phyloP scores from a whole-genome alignment of 805 yeast genomes.

The Brettanomyces nanus region DNA sequence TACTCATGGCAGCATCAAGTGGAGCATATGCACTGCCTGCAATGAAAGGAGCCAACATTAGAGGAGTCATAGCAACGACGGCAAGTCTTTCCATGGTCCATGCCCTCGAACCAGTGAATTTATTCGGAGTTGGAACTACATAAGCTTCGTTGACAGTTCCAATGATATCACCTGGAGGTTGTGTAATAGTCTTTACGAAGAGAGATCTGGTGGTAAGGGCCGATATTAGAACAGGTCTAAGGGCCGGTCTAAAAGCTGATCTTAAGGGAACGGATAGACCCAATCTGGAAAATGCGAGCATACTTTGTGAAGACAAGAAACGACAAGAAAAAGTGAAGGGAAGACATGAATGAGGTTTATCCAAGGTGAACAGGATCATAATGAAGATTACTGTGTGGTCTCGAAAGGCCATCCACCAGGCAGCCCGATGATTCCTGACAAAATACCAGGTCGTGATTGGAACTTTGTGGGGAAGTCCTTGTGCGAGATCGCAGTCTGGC shows the following conservation, averaged over 20 bases:
- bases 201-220: background rate
- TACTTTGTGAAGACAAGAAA: background rate
- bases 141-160: constrained; percentile 71
- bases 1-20: constrained; percentile 49
- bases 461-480: too few relatives aligned
- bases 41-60: constrained; percentile 52
- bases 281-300: background rate
- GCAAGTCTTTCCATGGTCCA: constrained; percentile 65
- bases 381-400: background rate
- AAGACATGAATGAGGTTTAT: background rate
- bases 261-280: constrained; percentile 1
- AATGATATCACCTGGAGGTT: constrained; percentile 66
- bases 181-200: constrained; percentile 24
- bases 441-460: too few relatives aligned
- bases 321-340: background rate
- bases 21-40: constrained; percentile 45
- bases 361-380: background rate
- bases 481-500: too few relatives aligned
- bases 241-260: constrained; percentile 5
- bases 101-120: constrained; percentile 61
- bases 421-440: too few relatives aligned
- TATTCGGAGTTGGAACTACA: constrained; percentile 48
- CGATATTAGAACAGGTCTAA: background rate
- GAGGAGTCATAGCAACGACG: constrained; percentile 55
- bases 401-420: too few relatives aligned